Evolutionary conservation across 2,329 filamentous ascomycete species (phyloP), one percentile per base, ranked within the genome.

Genomic region (Fusarium vanettenii): DNA sequence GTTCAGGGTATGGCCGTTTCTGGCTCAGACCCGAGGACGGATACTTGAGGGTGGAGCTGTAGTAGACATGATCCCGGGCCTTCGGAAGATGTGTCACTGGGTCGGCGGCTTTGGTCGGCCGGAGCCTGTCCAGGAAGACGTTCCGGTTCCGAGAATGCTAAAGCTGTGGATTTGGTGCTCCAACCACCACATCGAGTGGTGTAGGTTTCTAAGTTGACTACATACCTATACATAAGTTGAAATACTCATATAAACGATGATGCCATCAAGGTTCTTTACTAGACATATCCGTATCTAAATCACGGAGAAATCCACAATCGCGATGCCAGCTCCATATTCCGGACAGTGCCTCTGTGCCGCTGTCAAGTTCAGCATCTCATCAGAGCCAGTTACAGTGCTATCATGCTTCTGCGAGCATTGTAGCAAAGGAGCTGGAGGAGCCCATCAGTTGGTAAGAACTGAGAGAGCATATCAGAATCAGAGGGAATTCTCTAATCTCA

Each of bases 351-450:
- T 78, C 2, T 78, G 76, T 29, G 74, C 66, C 4, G 61, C 52
- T 1, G 57, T 77, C 13, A 62, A 31, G 2, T 60, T 78, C 1
- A 50, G 14, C 1, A 63, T 76, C 2, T 33, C 65, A 0, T 75
- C 76, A 2, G 70, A 77, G 0, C 76, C 76, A 16, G 20, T 62
- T 0, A 66, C 76, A 18, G 65, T 77, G 0, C 10, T 78, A 2
- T 78, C 75, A 25, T 78, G 76, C 4, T 77, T 71, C 9, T 78
- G 76, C 11, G 61, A 72, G 0, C 76, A 78, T 16, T 78, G 76
- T 16, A 71, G 62, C 16, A 74, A 74, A 14, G 75, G 76, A 2
- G 61, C 76, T 3, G 76, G 76, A 2, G 71, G 76, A 2, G 52
- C 69, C 1, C 63, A 77, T 20, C 76, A 78, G 20, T 6, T 75